A percentile compares a stretch with the other conserved stretches of the same genome.
Evolutionary conservation across 495 filamentous ascomycete species (phyloP).

Genomic region (Acidiella bohemica): DNA sequence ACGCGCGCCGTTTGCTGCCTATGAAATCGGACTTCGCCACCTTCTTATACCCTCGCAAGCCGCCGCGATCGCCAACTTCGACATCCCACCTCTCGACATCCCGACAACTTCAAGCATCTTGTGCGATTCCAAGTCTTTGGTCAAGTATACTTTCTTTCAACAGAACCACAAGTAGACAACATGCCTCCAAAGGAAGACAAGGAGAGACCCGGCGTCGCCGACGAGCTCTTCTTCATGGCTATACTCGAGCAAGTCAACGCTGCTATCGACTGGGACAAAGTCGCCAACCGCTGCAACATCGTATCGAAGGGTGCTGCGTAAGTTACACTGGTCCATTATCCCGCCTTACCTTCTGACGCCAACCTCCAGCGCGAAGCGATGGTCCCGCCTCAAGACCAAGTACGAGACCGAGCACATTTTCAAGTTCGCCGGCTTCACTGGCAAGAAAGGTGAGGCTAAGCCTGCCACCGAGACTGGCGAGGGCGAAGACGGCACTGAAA

Average conservation of each 20-base stretch:
- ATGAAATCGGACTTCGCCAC: too few species aligned
- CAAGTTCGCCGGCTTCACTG: not conserved
- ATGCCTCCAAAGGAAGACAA: not conserved
- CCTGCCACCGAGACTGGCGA: constrained; percentile 1
- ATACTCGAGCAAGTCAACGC: not conserved
- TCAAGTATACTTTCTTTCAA: too few species aligned
- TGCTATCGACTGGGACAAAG: constrained; percentile 26
- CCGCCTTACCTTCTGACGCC: not conserved
- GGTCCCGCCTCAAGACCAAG: constrained; percentile 4
- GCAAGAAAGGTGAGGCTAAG: not conserved
- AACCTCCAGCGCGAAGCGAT: not conserved
- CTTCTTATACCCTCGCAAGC: too few species aligned
- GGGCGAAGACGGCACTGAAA: constrained; percentile 3
- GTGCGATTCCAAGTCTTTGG: too few species aligned
- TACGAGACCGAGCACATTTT: constrained; percentile 4
- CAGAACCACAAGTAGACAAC: too few species aligned
- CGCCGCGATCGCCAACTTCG: too few species aligned
- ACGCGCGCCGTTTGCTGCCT: too few species aligned
- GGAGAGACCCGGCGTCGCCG: not conserved
- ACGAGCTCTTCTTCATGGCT: not conserved
- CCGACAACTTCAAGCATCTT: too few species aligned
- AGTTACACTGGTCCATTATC: constrained; percentile 21
- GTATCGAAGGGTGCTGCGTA: constrained; percentile 54
- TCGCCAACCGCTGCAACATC: constrained; percentile 50
- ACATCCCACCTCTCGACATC: too few species aligned